A percentile compares a stretch with the other conserved stretches of the same genome.
These are phyloP conservation scores for Cornus kousa DNA, from an alignment of 148 eudicot species.

Conservation along the genomic window DNA sequence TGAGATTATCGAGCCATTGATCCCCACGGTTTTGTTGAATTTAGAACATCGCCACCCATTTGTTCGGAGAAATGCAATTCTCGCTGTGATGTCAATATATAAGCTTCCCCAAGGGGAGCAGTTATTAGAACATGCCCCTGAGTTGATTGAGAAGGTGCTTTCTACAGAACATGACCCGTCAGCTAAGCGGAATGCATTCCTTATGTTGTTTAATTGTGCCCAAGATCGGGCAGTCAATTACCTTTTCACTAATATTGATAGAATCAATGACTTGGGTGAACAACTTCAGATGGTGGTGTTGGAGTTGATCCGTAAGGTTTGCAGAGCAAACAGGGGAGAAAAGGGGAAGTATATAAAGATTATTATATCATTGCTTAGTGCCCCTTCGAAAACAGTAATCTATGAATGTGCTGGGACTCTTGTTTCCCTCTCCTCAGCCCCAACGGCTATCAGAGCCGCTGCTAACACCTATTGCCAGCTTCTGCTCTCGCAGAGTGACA, in stretches of 20 bases:
- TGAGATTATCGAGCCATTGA: constrained; percentile 72
- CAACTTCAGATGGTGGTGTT: constrained; percentile 89
- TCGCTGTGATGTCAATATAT: constrained; percentile 65
- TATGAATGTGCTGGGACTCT: constrained; percentile 92
- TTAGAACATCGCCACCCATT: constrained; percentile 71
- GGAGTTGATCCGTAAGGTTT: constrained; percentile 86
- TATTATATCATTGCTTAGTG: constrained; percentile 73
- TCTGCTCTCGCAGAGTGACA: constrained; percentile 86
- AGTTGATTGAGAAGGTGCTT: constrained; percentile 66
- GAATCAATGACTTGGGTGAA: constrained; percentile 81
- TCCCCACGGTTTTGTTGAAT: constrained; percentile 60
- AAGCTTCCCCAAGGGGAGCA: constrained; percentile 89
- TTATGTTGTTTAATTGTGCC: constrained; percentile 80
- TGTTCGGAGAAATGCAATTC: constrained; percentile 76
- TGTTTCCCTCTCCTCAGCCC: constrained; percentile 89
- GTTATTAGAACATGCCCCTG: constrained; percentile 65
- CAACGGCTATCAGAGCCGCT: constrained; percentile 90
- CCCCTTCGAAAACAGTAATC: constrained; percentile 82
- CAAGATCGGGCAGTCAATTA: constrained; percentile 85
- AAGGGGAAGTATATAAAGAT: constrained; percentile 88
- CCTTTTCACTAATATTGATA: constrained; percentile 66
- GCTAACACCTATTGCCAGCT: constrained; percentile 94
- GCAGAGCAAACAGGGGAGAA: constrained; percentile 76
- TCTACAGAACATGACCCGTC: constrained; percentile 73
- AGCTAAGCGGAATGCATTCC: constrained; percentile 90